Base-by-base conservation (phyloP, 2,329 filamentous ascomycete species). In the Beauveria sp. region DNA sequence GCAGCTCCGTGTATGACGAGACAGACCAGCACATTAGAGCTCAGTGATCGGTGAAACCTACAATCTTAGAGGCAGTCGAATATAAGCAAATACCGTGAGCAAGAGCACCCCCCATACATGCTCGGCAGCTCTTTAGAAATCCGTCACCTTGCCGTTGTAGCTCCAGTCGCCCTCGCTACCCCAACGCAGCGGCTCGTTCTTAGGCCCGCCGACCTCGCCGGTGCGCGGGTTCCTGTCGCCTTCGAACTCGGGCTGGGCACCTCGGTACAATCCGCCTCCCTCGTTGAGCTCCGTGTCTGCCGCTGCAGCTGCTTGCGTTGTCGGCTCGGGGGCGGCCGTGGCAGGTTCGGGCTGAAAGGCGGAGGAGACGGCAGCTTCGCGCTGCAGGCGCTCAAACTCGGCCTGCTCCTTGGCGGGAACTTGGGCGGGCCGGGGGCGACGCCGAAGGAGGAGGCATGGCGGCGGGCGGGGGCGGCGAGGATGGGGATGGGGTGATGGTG, bases 121-220 rank as follows among this genome's bases (percentile, higher is more conserved):
- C 34, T 37, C 34, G 34, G 10, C 12, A 37, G 34, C 12, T 14
- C 6, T 47, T 70, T 67, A 86, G 64, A 99, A 99, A 75, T 97
- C 94, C 24, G 93, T 97, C 59, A 96, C 92, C 65, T 93, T 80
- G 52, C 94, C 94, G 74, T 97, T 97, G 74, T 90, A 99, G 73
- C 91, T 97, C 89, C 92, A 99, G 68, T 88, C 85, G 1, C 90
- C 87, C 0, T 69, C 72, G 20, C 81, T 79, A 0, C 92, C 92
- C 93, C 93, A 97, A 67, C 92, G 79, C 71, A 97, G 71, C 56
- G 94, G 94, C 76, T 99, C 93, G 71, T 96, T 97, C 85, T 97
- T 99, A 5, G 94, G 94, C 1, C 94, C 94, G 6, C 94, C 94
- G 12, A 97, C 85, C 80, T 99, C 94, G 26, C 94, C 94, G 2